Evolutionary conservation across 1,139 yeast genomes (phyloP).

Genomic region (Pneumocystis sp.): DNA sequence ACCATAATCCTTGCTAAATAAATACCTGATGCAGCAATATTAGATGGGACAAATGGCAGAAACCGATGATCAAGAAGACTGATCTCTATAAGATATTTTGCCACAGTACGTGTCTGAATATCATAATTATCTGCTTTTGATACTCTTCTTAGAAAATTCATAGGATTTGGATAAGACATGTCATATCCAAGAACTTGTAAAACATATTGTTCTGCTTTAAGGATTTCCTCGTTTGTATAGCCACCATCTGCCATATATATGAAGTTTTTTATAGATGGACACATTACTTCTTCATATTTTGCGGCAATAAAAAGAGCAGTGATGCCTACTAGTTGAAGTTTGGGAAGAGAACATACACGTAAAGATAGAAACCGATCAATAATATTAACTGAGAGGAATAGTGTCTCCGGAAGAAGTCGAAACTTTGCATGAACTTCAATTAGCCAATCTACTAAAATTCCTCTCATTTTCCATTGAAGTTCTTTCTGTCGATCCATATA

Average conservation of each 20-base stretch:
- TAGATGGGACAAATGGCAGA: slow-evolving; percentile 64
- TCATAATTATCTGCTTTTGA: slow-evolving; percentile 94
- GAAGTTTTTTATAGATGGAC: slow-evolving; percentile 77
- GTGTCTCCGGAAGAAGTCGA: slow-evolving; percentile 76
- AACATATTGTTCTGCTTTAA: slow-evolving; percentile 75
- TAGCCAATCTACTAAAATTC: slow-evolving; percentile 86
- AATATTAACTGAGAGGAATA: slow-evolving; percentile 72
- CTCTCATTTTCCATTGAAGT: slow-evolving; percentile 72
- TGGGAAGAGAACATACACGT: slow-evolving; percentile 66
- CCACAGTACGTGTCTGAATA: slow-evolving; percentile 80
- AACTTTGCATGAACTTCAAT: slow-evolving; percentile 83
- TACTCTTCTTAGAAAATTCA: slow-evolving; percentile 82
- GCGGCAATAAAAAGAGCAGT: slow-evolving; percentile 86
- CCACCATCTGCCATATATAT: slow-evolving; percentile 81
- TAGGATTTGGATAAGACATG: slow-evolving; percentile 80
- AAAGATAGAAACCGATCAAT: slow-evolving; percentile 82
- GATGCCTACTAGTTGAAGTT: slow-evolving; percentile 79
- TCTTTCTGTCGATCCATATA: slow-evolving; percentile 63
- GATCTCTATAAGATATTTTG: slow-evolving; percentile 74
- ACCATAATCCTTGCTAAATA: slow-evolving; percentile 68
- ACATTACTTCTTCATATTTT: slow-evolving; percentile 85
- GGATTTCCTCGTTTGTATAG: slow-evolving; percentile 68
- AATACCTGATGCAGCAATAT: slow-evolving; percentile 87
- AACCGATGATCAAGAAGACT: slow-evolving; percentile 68
- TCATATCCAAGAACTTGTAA: slow-evolving; percentile 63